Evolutionary conservation across 2,329 filamentous ascomycete genomes (phyloP).

Genomic region (Aspergillus quadrilineatus): DNA sequence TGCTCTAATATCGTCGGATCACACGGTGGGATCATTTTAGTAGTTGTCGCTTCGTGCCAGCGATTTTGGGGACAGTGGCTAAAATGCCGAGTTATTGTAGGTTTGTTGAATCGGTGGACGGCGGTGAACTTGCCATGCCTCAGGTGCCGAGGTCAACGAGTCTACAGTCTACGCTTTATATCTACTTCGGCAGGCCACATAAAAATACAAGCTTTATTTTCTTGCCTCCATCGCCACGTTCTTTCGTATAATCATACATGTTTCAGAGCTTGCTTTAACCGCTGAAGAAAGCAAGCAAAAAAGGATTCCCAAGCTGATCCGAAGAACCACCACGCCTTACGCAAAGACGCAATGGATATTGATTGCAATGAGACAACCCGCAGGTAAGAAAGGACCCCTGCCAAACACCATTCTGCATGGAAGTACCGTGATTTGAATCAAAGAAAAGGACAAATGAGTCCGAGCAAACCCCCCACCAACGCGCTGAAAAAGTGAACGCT

Average conservation of each 20-base stretch:
- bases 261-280: slow-evolving; percentile 10
- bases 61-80: neutral
- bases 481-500: slow-evolving; percentile 12
- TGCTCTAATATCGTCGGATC: slow-evolving; percentile 39
- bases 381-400: neutral
- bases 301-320: slow-evolving; percentile 10
- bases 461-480: neutral
- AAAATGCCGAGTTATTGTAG: no score
- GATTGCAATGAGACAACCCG: neutral
- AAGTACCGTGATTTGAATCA: slow-evolving; percentile 10
- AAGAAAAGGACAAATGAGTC: slow-evolving; percentile 7
- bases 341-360: slow-evolving; percentile 1
- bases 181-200: neutral
- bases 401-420: slow-evolving; percentile 7
- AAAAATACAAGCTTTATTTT: slow-evolving; percentile 24
- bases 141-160: neutral
- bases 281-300: slow-evolving; percentile 3
- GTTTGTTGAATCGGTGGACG: neutral
- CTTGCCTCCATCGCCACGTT: slow-evolving; percentile 36
- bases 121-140: neutral
- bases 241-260: slow-evolving; percentile 41
- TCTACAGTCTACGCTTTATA: neutral
- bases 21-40: slow-evolving; percentile 44
- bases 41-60: neutral
- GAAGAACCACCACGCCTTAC: neutral